Conservation (phyloP, 495 filamentous ascomycete genomes). For the Collariella sp. region DNA sequence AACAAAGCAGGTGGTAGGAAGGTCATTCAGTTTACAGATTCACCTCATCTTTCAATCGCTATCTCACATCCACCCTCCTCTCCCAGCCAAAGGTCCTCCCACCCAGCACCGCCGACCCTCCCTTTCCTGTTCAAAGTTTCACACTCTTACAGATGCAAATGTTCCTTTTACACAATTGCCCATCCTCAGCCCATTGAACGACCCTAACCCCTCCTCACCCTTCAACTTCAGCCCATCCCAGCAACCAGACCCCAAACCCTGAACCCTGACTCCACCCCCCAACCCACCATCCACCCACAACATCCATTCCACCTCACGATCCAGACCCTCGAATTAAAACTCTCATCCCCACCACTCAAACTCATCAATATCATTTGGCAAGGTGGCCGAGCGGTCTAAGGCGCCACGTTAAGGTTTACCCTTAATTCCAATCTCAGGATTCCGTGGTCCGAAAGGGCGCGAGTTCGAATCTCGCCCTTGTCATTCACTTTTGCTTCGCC, state of each 20-base stretch:
- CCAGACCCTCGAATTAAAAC: not conserved
- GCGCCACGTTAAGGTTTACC: conserved; percentile 41
- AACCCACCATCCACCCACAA: not conserved
- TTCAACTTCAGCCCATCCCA: not conserved
- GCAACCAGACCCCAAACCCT: not conserved
- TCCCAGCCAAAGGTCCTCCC: too few species aligned
- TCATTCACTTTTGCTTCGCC: conserved; percentile 5
- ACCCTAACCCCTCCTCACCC: not conserved
- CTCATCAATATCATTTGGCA: conserved; percentile 15
- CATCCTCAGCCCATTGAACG: not conserved
- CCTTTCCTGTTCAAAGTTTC: too few species aligned
- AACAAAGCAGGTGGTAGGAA: too few species aligned
- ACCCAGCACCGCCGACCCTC: too few species aligned
- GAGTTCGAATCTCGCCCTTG: conserved; percentile 24
- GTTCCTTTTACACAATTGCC: not conserved
- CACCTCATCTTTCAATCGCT: too few species aligned
- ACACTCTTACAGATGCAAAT: too few species aligned
- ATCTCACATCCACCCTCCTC: too few species aligned
- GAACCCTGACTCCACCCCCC: not conserved
- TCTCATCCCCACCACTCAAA: conserved; percentile 2
- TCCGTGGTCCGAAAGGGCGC: conserved; percentile 19
- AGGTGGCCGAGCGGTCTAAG: conserved; percentile 46
- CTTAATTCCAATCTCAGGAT: conserved; percentile 5
- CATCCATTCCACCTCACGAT: not conserved
- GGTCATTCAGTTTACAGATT: too few species aligned